Percentiles rank a stretch among this genome's conserved stretches.
Conservation (phyloP, 1,284 basidiomycete species). For the Cutaneotrichosporon arboriforme region DNA sequence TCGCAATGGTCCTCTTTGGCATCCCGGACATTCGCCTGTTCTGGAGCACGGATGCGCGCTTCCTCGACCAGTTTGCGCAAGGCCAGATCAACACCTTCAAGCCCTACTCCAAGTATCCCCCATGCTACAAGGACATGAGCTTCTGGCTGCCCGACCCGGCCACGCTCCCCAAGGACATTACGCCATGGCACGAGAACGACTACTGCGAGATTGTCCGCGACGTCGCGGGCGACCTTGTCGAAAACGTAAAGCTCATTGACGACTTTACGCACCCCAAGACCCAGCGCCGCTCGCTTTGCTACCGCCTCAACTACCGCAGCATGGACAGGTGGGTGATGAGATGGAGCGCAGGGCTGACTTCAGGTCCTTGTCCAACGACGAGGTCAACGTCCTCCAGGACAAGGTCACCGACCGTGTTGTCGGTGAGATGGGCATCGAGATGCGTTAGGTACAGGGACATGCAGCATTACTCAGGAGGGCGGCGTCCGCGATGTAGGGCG, state of each 20-base stretch:
- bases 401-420: conserved; percentile 48
- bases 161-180: conserved; percentile 5
- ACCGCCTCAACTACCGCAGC: conserved; percentile 88
- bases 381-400: conserved; percentile 72
- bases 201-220: conserved; percentile 93
- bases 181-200: conserved; percentile 82
- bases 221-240: conserved; percentile 82
- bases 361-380: conserved; percentile 82
- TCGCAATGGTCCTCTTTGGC: conserved; percentile 95
- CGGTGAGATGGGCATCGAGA: conserved; percentile 50
- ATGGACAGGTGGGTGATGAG: conserved; percentile 74
- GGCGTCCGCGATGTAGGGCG: too few species aligned
- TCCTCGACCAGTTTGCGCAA: conserved; percentile 75
- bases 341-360: not conserved
- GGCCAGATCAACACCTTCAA: conserved; percentile 75
- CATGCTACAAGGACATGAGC: conserved; percentile 82
- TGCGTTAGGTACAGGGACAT: conserved; percentile 32
- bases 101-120: conserved; percentile 83
- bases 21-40: conserved; percentile 99
- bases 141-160: conserved; percentile 67
- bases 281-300: conserved; percentile 71
- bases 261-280: conserved; percentile 89
- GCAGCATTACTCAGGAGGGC: not conserved
- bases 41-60: conserved; percentile 87
- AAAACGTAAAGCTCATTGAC: conserved; percentile 87